phyloP scores from a whole-genome alignment of 768 basidiomycete species.

The Lactarius pseudohatsudake region DNA sequence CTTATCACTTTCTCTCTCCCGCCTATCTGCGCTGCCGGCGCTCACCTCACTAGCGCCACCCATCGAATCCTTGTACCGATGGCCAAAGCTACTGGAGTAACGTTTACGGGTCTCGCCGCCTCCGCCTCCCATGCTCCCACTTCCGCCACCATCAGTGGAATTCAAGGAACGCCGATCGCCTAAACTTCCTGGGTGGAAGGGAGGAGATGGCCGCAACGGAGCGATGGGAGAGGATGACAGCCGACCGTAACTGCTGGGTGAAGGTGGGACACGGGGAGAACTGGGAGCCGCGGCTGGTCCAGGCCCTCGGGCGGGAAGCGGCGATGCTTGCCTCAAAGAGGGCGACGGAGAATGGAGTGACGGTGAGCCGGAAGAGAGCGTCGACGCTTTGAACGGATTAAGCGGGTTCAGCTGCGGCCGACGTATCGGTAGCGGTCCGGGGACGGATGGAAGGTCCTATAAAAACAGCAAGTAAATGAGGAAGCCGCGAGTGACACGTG shows the following conservation, averaged over 20 bases:
- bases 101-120: conserved; percentile 46
- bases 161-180: conserved; percentile 42
- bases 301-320: conserved; percentile 39
- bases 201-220: conserved; percentile 43
- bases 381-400: conserved; percentile 51
- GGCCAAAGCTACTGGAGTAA: conserved; percentile 78
- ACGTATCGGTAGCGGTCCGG: conserved; percentile 47
- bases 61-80: conserved; percentile 54
- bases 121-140: conserved; percentile 27
- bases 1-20: conserved; percentile 31
- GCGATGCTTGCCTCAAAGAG: conserved; percentile 48
- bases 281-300: conserved; percentile 38
- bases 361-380: conserved; percentile 47
- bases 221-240: conserved; percentile 35
- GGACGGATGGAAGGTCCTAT: conserved; percentile 41
- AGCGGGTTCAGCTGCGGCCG: conserved; percentile 43
- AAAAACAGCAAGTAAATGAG: conserved; percentile 1
- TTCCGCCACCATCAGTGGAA: conserved; percentile 32
- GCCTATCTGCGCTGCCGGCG: conserved; percentile 39
- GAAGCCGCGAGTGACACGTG: conserved; percentile 2
- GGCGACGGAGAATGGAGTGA: conserved; percentile 51
- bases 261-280: conserved; percentile 44
- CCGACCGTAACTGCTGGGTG: conserved; percentile 38
- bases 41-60: conserved; percentile 41
- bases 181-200: conserved; percentile 44